Evolutionary conservation across 2,329 filamentous ascomycete genomes (phyloP).

Genomic region (Teratosphaeria nubilosa): DNA sequence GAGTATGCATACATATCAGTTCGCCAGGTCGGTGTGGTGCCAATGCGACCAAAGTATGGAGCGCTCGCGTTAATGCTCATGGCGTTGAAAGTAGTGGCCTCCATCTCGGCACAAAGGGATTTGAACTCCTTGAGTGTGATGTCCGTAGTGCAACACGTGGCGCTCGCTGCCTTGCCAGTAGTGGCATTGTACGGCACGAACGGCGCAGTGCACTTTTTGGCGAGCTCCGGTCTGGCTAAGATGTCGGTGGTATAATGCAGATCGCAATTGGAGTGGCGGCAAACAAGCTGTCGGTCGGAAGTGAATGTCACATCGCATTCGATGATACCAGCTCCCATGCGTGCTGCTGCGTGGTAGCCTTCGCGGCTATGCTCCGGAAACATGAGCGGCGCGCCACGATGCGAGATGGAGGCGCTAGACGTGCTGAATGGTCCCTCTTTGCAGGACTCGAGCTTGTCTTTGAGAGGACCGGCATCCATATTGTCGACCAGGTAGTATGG

Average conservation of each 20-base stretch:
- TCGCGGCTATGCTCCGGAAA: conserved; percentile 56
- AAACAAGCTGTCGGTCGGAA: conserved; percentile 54
- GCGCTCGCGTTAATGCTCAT: conserved; percentile 42
- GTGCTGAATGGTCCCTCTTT: conserved; percentile 44
- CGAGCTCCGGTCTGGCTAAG: conserved; percentile 50
- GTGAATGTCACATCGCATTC: conserved; percentile 63
- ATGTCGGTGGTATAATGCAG: conserved; percentile 61
- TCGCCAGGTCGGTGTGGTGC: conserved; percentile 46
- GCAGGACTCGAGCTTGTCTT: conserved; percentile 50
- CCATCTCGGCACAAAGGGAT: conserved; percentile 61
- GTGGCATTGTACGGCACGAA: conserved; percentile 40
- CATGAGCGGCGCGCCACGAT: conserved; percentile 51
- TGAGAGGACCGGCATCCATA: conserved; percentile 51
- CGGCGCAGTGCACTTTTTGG: conserved; percentile 52
- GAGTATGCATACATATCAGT: conserved; percentile 53
- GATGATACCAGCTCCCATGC: conserved; percentile 53
- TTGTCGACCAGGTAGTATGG: conserved; percentile 55
- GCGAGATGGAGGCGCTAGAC: conserved; percentile 50
- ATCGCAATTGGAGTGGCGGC: conserved; percentile 58
- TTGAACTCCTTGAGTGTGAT: conserved; percentile 59
- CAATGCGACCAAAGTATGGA: conserved; percentile 37
- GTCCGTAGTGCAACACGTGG: conserved; percentile 62
- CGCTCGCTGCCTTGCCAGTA: conserved; percentile 41
- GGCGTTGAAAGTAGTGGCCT: conserved; percentile 50
- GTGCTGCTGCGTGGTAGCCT: conserved; percentile 50